phyloP scores from a whole-genome alignment of 1,284 basidiomycete genomes.

The Ceraceosorus guamensis region DNA sequence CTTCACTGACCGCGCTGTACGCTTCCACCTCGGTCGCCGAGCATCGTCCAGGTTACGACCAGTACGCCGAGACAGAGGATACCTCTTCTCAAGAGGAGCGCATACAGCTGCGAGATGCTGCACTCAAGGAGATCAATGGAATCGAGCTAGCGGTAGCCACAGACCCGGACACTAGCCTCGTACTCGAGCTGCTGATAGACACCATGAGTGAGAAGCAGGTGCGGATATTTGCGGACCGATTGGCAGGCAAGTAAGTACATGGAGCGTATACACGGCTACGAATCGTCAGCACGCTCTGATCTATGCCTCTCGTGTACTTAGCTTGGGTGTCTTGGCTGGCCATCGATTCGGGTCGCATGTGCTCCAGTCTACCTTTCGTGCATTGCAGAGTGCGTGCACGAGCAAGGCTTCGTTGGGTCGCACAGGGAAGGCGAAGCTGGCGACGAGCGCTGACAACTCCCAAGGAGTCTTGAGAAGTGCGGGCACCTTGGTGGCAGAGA shows the following conservation, averaged over 20 bases:
- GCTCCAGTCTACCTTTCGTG: conserved; percentile 23
- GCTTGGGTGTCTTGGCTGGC: conserved; percentile 22
- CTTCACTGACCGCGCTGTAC: conserved; percentile 19
- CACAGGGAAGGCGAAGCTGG: not conserved
- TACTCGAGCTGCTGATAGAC: conserved; percentile 35
- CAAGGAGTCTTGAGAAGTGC: conserved; percentile 19
- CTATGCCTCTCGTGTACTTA: not conserved
- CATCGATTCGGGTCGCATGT: conserved; percentile 47
- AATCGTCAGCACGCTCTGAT: not conserved
- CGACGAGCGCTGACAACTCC: too few relatives aligned
- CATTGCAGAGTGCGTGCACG: conserved; percentile 21
- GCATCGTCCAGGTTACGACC: conserved; percentile 4
- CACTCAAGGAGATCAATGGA: conserved; percentile 39
- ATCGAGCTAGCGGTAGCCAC: conserved; percentile 40
- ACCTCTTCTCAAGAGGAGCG: conserved; percentile 25
- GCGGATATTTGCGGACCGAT: conserved; percentile 40
- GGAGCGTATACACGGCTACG: not conserved
- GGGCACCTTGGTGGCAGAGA: not conserved
- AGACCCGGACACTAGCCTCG: conserved; percentile 39
- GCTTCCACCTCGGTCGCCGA: conserved; percentile 20
- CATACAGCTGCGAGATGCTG: conserved; percentile 33
- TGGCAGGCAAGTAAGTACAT: conserved; percentile 26
- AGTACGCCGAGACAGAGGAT: conserved; percentile 7
- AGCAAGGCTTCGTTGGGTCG: conserved; percentile 8
- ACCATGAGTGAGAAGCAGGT: conserved; percentile 28